A percentile compares a stretch with the other conserved stretches of the same genome.
Evolutionary conservation across 2,329 filamentous ascomycete genomes (phyloP).

Genomic region (Ceratocystis ficicola): DNA sequence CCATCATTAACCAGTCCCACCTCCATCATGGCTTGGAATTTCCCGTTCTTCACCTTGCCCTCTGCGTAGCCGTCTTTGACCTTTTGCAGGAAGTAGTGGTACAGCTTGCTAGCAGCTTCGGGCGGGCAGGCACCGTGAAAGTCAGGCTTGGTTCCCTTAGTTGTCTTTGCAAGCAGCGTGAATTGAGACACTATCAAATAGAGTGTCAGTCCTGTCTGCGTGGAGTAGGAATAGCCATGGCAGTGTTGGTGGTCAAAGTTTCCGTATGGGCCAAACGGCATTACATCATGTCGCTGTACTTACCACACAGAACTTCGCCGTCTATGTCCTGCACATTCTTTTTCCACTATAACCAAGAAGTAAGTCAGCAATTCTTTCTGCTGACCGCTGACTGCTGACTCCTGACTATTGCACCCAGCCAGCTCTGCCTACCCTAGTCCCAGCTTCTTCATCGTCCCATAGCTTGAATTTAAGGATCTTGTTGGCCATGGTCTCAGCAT

Average conservation of each 20-base stretch:
- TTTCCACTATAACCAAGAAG: constrained; percentile 59
- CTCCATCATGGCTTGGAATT: constrained; percentile 99
- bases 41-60: constrained; percentile 80
- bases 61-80: constrained; percentile 58
- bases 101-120: constrained; percentile 66
- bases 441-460: constrained; percentile 67
- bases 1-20: constrained; percentile 84
- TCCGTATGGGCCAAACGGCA: too few relatives aligned
- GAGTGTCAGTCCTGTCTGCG: not conserved
- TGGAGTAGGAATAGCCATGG: too few relatives aligned
- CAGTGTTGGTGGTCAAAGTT: too few relatives aligned
- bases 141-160: constrained; percentile 89
- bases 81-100: constrained; percentile 69
- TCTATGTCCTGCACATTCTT: constrained; percentile 73
- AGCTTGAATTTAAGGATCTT: constrained; percentile 85
- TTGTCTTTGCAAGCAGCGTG: constrained; percentile 82
- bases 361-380: not conserved
- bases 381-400: too few relatives aligned
- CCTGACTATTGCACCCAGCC: too few relatives aligned
- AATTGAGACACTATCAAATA: constrained; percentile 73
- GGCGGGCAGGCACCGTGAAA: constrained; percentile 80
- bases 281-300: constrained; percentile 15
- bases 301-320: constrained; percentile 91
- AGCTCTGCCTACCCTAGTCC: constrained; percentile 49
- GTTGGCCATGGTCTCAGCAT: constrained; percentile 67